Evolutionary conservation across 257 asterid genomes (phyloP).

Genomic region (Buddleja alternifolia): DNA sequence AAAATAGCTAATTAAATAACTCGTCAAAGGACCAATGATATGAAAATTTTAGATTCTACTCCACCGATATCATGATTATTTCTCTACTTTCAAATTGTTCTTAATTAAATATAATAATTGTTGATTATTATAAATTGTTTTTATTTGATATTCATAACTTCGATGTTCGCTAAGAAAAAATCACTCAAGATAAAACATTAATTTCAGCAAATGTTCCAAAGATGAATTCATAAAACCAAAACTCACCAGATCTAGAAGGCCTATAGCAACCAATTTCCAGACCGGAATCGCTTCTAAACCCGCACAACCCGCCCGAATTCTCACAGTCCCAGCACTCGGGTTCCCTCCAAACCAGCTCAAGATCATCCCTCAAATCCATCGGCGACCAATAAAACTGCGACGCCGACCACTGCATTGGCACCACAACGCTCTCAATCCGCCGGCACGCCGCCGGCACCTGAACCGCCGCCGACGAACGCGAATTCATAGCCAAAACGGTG

Average conservation of each 20-base stretch:
- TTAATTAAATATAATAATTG: no score
- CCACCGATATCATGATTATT: no score
- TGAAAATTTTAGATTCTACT: no score
- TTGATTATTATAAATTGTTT: no score
- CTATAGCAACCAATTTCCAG: slow-evolving; percentile 44
- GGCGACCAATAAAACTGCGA: slow-evolving; percentile 44
- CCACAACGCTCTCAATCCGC: slow-evolving; percentile 34
- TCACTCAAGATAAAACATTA: no score
- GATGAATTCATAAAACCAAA: no score
- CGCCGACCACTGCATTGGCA: slow-evolving; percentile 43
- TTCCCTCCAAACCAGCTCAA: slow-evolving; percentile 55
- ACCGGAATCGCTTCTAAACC: slow-evolving; percentile 37
- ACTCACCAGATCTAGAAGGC: slow-evolving; percentile 45
- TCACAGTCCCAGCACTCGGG: slow-evolving; percentile 60
- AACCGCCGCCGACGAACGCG: slow-evolving; percentile 6
- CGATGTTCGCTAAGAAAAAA: no score
- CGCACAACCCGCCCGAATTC: slow-evolving; percentile 50
- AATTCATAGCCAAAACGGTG: slow-evolving; percentile 45
- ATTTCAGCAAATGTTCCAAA: no score
- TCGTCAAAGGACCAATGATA: no score
- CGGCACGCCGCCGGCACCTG: slow-evolving; percentile 45
- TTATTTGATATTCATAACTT: no score
- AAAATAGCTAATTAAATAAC: no score
- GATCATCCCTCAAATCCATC: slow-evolving; percentile 41
- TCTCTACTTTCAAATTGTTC: no score